A percentile compares a stretch with the other conserved stretches of the same genome.
Evolutionary conservation across 345 rosid genomes (phyloP).

Genomic region (Eucalyptus pauciflora): DNA sequence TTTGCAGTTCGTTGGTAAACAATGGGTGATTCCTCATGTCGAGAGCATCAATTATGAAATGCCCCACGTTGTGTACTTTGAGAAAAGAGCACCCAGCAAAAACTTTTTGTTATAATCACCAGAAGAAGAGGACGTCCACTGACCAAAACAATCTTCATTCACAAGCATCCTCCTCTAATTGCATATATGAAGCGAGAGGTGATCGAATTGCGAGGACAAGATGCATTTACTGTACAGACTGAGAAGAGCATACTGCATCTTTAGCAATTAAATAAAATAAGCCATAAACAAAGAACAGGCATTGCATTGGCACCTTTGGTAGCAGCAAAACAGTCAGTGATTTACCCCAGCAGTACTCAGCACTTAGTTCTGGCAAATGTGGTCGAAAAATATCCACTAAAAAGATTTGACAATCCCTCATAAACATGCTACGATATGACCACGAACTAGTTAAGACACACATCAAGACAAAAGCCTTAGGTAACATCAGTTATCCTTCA

Average conservation of each 20-base stretch:
- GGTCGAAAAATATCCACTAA: neutral
- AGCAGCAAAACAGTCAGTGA: neutral
- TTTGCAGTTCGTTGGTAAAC: neutral
- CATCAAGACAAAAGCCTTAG: neutral
- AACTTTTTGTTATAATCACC: neutral
- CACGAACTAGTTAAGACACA: too few species aligned
- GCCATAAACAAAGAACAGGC: neutral
- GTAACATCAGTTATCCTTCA: neutral
- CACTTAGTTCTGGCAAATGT: neutral
- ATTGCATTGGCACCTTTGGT: neutral
- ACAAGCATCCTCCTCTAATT: slow-evolving; percentile 4
- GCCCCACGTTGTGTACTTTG: neutral
- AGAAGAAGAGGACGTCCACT: neutral
- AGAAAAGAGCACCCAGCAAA: neutral
- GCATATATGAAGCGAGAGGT: neutral
- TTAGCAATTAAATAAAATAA: neutral
- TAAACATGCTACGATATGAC: neutral
- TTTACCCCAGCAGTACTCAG: neutral
- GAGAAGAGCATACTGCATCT: neutral
- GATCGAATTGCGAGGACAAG: neutral
- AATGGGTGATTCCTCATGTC: neutral
- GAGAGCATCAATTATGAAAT: neutral
- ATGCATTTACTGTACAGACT: neutral
- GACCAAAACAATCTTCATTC: slow-evolving; percentile 13
- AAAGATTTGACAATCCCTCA: neutral